Conservation (phyloP, 129 eudicot species). For the Logfia minima region DNA sequence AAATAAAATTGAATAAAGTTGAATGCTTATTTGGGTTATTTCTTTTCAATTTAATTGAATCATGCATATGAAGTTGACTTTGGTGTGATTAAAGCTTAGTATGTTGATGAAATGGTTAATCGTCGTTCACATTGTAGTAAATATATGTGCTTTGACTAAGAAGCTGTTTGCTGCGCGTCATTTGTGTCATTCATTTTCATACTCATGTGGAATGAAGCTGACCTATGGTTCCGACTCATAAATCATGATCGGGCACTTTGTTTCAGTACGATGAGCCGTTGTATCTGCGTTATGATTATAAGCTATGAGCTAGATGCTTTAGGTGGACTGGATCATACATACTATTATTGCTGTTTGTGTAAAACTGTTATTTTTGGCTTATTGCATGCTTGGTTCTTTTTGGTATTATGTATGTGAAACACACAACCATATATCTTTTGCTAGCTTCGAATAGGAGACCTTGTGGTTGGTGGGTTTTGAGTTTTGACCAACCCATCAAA, state of each 20-base stretch:
- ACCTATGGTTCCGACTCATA: too few species aligned
- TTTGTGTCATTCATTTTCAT: background rate
- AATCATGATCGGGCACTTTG: constrained; percentile 7
- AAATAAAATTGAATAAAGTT: constrained; percentile 20
- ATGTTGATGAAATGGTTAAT: too few species aligned
- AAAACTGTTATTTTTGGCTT: background rate
- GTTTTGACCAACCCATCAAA: background rate
- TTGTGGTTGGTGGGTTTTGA: background rate
- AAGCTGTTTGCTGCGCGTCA: background rate
- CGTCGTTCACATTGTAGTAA: too few species aligned
- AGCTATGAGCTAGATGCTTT: background rate
- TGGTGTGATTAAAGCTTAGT: background rate
- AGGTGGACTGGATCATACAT: background rate
- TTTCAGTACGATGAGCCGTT: background rate
- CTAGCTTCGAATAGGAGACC: background rate
- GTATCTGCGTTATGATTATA: constrained; percentile 10
- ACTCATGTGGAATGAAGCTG: background rate
- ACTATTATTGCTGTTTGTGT: background rate
- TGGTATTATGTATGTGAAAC: background rate
- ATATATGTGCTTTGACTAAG: too few species aligned
- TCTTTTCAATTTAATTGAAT: background rate
- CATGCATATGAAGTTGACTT: background rate
- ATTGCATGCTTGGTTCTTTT: background rate
- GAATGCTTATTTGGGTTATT: background rate
- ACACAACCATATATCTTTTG: background rate